A percentile compares a stretch with the other conserved stretches of the same genome.
These are phyloP conservation scores for Kwoniella bestiolae DNA, from an alignment of 768 basidiomycete genomes.

Conservation along the genomic window DNA sequence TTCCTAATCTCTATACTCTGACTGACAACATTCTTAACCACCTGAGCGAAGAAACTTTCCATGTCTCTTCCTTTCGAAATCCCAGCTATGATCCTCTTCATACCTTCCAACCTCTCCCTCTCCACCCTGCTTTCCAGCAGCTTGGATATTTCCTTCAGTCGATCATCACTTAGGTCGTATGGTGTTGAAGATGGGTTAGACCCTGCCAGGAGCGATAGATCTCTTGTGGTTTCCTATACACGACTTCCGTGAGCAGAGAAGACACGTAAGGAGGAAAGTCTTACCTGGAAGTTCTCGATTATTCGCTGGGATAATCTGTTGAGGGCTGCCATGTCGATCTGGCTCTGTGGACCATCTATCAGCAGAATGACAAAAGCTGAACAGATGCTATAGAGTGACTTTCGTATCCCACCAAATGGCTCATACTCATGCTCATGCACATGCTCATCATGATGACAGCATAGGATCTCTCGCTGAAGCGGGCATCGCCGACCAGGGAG, in stretches of 20 bases:
- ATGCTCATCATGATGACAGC: too few species aligned
- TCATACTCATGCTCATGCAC: too few species aligned
- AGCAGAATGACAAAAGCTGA: too few species aligned
- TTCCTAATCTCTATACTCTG: constrained; percentile 92
- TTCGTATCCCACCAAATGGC: too few species aligned
- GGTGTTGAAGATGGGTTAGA: constrained; percentile 35
- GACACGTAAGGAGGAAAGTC: neutral
- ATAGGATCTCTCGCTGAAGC: too few species aligned
- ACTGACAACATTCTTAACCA: constrained; percentile 95
- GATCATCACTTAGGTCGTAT: constrained; percentile 68
- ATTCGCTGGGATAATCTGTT: constrained; percentile 53
- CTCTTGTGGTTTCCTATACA: constrained; percentile 51
- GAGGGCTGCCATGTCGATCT: constrained; percentile 44
- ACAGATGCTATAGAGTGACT: too few species aligned
- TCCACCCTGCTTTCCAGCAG: constrained; percentile 89
- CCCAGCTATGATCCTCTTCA: constrained; percentile 93
- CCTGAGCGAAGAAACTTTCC: constrained; percentile 91
- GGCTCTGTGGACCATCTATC: too few species aligned
- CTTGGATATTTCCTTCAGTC: constrained; percentile 76
- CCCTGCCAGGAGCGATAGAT: constrained; percentile 50
- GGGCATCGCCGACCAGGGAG: too few species aligned
- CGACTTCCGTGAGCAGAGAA: neutral
- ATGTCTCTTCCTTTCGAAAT: constrained; percentile 91
- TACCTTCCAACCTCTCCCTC: constrained; percentile 87
- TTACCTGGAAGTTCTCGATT: constrained; percentile 55